phyloP scores from a whole-genome alignment of 1,139 yeast species.

The Hyphopichia burtonii region DNA sequence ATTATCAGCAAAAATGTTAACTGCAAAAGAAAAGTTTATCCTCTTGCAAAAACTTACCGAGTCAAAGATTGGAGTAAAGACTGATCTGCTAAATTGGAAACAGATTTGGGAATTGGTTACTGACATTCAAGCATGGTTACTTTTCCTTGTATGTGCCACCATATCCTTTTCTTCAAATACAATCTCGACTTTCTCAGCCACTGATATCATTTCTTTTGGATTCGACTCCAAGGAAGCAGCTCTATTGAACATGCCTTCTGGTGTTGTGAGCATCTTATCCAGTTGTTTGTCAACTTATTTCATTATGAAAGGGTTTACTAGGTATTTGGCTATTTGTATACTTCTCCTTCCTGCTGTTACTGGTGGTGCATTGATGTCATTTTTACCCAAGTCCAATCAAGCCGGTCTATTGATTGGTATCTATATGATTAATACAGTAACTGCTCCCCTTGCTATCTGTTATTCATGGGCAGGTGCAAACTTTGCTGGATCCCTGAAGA shows the following conservation, averaged over 20 bases:
- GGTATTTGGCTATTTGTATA: conserved; percentile 14
- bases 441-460: conserved; percentile 13
- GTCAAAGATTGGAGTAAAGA: conserved; percentile 7
- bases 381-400: conserved; percentile 4
- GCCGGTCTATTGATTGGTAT: conserved; percentile 17
- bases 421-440: conserved; percentile 13
- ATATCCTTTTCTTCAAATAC: conserved; percentile 17
- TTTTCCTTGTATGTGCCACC: conserved; percentile 9
- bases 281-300: conserved; percentile 11
- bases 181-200: conserved; percentile 9
- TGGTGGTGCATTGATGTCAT: conserved; percentile 7
- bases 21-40: conserved; percentile 8
- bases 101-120: conserved; percentile 9
- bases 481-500: conserved; percentile 14
- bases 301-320: conserved; percentile 14
- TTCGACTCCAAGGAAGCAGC: conserved; percentile 13
- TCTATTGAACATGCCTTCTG: conserved; percentile 15
- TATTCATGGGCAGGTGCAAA: conserved; percentile 14
- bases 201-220: conserved; percentile 11
- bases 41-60: conserved; percentile 1
- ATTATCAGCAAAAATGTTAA: conserved; percentile 9
- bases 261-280: conserved; percentile 3
- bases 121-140: conserved; percentile 8
- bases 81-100: conserved; percentile 6
- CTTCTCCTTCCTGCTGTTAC: conserved; percentile 8